Conservation (phyloP, 345 rosid species). For the Gossypium sturtianum region DNA sequence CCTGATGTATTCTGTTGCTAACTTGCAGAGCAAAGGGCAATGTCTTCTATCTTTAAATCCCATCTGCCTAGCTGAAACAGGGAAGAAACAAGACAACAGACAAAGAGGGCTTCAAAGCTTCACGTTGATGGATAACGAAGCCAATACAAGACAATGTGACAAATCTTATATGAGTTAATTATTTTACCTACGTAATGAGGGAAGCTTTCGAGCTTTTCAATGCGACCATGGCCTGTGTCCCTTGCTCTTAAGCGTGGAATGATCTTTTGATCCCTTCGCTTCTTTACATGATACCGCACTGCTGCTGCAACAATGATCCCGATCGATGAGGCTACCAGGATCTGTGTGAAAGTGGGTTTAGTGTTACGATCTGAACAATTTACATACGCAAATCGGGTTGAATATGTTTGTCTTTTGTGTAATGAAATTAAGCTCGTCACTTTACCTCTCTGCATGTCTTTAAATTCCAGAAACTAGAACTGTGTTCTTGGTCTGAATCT, state of each 20-base stretch:
- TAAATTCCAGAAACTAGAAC: slow-evolving; percentile 12
- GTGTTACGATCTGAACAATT: slow-evolving; percentile 31
- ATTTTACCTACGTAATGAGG: slow-evolving; percentile 79
- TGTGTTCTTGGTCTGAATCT: slow-evolving; percentile 12
- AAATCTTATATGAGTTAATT: neutral
- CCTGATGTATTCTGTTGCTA: slow-evolving; percentile 76
- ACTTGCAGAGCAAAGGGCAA: slow-evolving; percentile 77
- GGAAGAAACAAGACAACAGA: neutral
- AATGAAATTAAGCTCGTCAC: neutral
- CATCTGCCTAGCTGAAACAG: slow-evolving; percentile 67
- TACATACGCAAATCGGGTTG: neutral
- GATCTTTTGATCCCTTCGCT: slow-evolving; percentile 49
- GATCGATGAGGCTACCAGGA: slow-evolving; percentile 61
- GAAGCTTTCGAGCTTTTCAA: slow-evolving; percentile 65
- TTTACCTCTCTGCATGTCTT: slow-evolving; percentile 52
- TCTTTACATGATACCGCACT: slow-evolving; percentile 39
- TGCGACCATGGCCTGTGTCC: slow-evolving; percentile 30
- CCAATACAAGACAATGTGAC: neutral
- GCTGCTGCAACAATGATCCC: slow-evolving; percentile 67
- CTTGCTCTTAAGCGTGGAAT: slow-evolving; percentile 46
- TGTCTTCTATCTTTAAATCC: slow-evolving; percentile 71
- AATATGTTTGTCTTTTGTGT: too few species aligned
- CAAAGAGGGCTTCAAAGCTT: neutral
- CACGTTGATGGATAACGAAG: neutral
- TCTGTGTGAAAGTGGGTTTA: slow-evolving; percentile 39